Evolutionary conservation across 192 early-diverging fungal species (phyloP), one percentile per base, ranked within the genome.

Genomic region (Coemansia sp.): DNA sequence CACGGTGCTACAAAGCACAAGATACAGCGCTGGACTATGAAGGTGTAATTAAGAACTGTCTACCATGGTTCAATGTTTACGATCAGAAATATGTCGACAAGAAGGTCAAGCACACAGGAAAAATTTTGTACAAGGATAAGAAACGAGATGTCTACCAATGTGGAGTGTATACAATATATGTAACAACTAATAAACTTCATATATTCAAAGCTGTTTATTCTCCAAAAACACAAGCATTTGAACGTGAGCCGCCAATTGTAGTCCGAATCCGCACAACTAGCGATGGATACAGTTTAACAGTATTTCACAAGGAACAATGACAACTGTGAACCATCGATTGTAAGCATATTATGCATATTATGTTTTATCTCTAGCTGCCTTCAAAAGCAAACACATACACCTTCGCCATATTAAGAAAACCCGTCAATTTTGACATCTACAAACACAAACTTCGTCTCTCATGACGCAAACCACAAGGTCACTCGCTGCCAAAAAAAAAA

Each of bases 51-150:
- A 51, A 49, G 1, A 23, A 51, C 6, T 53, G 50, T 49, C 16
- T 62, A 23, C 60, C 60, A 5, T 62, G 60, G 60, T 34, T 62
- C 14, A 54, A 34, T 25, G n/a, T 31, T 4, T 28, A 62, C 50
- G 12, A 30, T 4, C 19, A 30, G 5, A 16, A 24, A 18, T 16
- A 54, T 62, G 50, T 32, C 30, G 25, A 51, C 27, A 2, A 1
- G 5, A 9, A 62, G 21, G 4, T 26, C 18, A 9, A 52, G 2
- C 26, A 22, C 22, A 10, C 19, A 32, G 60, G 60, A 3, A 54
- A n/a, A 6, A 54, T 41, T 3, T 2, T 51, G 31, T 38, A 62
- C 51, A 62, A 62, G 51, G 9, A 38, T 23, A 54, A 54, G 52
- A 5, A 5, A 25, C 51, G 52, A 41, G 30, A 54, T 41, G 21